Percentiles rank a stretch among this genome's conserved stretches.
These are phyloP conservation scores for Mycosphaerella sp. DNA, from an alignment of 2,329 filamentous ascomycete species.

Conservation along the genomic window DNA sequence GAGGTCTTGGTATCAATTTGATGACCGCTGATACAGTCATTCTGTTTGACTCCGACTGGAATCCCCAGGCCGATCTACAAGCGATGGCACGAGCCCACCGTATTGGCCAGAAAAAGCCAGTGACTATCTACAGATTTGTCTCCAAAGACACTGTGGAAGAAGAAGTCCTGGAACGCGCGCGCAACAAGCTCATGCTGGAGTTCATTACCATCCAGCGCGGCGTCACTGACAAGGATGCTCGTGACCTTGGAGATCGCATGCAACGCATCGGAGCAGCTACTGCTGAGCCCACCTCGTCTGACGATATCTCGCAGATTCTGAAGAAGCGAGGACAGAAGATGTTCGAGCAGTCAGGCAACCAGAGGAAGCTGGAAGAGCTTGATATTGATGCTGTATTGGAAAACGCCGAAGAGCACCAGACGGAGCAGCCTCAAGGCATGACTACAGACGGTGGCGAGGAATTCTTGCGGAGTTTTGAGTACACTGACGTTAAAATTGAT, in stretches of 20 bases:
- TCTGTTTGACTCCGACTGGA: conserved; percentile 98
- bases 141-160: conserved; percentile 99
- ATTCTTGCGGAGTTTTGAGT: conserved; percentile 82
- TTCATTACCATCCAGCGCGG: conserved; percentile 96
- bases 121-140: conserved; percentile 92
- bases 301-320: conserved; percentile 92
- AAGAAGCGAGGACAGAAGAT: conserved; percentile 99
- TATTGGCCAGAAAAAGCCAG: conserved; percentile 92
- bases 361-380: conserved; percentile 91
- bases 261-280: conserved; percentile 51
- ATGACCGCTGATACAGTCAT: conserved; percentile 99
- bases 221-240: conserved; percentile 87
- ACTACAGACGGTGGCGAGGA: conserved; percentile 95
- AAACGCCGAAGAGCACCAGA: conserved; percentile 95
- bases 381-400: conserved; percentile 97
- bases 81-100: conserved; percentile 98
- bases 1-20: conserved; percentile 95
- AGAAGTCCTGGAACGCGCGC: conserved; percentile 89
- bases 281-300: conserved; percentile 79
- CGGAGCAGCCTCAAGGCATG: conserved; percentile 88
- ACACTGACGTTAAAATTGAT: conserved; percentile 94
- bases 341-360: conserved; percentile 96
- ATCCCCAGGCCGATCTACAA: conserved; percentile 94
- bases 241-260: conserved; percentile 76
- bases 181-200: conserved; percentile 95